Evolutionary conservation across 306 rosid genomes (phyloP).

Genomic region (Carpinus fangiana): DNA sequence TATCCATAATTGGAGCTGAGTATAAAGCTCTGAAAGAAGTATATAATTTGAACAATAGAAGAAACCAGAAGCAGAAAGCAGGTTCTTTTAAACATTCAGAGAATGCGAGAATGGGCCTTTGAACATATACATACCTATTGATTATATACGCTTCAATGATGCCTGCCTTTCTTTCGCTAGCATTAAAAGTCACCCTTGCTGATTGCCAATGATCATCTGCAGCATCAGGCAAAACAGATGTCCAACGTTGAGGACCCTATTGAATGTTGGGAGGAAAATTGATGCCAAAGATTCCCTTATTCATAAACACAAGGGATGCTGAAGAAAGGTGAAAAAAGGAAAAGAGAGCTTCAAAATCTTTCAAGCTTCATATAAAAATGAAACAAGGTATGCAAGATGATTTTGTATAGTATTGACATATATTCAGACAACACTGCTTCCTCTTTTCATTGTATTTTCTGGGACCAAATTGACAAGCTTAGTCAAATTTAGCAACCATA

Average conservation of each 20-base stretch:
- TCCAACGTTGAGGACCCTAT: neutral
- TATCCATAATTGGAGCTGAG: neutral
- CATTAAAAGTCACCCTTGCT: neutral
- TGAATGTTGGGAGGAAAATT: neutral
- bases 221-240: neutral
- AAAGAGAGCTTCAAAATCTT: conserved; percentile 1
- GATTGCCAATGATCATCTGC: neutral
- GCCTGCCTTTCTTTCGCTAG: neutral
- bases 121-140: neutral
- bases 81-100: neutral
- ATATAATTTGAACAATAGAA: neutral
- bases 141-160: neutral
- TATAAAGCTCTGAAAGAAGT: neutral
- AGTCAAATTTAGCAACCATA: neutral
- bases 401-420: conserved; percentile 12
- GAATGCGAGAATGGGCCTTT: neutral
- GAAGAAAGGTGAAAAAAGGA: neutral
- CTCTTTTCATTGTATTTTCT: neutral
- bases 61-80: neutral
- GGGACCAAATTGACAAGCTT: neutral
- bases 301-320: neutral
- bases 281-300: neutral
- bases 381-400: neutral
- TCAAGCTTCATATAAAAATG: neutral
- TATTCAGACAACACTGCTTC: neutral